These are phyloP conservation scores for Aspergillus campestris DNA, from an alignment of 495 filamentous ascomycete species.

Conservation along the genomic window DNA sequence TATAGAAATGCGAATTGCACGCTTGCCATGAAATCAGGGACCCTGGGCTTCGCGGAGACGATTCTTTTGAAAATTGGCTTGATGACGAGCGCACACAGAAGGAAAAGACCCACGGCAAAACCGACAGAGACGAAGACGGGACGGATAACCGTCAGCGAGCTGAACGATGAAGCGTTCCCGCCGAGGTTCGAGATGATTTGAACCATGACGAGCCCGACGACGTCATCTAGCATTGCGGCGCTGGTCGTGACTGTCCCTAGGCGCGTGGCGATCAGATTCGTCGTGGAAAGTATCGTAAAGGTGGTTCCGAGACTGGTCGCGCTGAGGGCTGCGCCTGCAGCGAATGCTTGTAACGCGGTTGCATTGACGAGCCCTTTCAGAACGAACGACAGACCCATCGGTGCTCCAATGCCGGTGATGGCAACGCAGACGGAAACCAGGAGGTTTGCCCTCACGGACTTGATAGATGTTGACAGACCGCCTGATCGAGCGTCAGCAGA, in stretches of 20 bases:
- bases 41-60: not conserved
- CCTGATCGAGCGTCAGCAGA: conserved; percentile 25
- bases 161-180: conserved; percentile 21
- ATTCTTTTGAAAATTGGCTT: conserved; percentile 24
- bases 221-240: conserved; percentile 79
- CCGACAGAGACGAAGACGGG: conserved; percentile 52
- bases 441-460: conserved; percentile 50
- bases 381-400: conserved; percentile 62
- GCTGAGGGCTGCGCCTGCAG: conserved; percentile 68
- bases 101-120: conserved; percentile 39
- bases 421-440: conserved; percentile 53
- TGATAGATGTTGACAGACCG: conserved; percentile 57
- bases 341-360: conserved; percentile 55
- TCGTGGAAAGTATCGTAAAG: conserved; percentile 59
- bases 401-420: conserved; percentile 51
- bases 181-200: conserved; percentile 52
- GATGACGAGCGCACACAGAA: conserved; percentile 37
- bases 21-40: conserved; percentile 10
- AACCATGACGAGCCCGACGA: conserved; percentile 73
- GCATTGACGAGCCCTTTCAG: conserved; percentile 34
- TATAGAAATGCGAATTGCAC: conserved; percentile 27
- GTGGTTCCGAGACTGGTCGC: conserved; percentile 74
- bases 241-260: conserved; percentile 61
- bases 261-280: conserved; percentile 47
- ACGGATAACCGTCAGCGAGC: conserved; percentile 40